These are phyloP conservation scores for Starmerella stellata DNA, from an alignment of 805 yeast species.

Conservation along the genomic window DNA sequence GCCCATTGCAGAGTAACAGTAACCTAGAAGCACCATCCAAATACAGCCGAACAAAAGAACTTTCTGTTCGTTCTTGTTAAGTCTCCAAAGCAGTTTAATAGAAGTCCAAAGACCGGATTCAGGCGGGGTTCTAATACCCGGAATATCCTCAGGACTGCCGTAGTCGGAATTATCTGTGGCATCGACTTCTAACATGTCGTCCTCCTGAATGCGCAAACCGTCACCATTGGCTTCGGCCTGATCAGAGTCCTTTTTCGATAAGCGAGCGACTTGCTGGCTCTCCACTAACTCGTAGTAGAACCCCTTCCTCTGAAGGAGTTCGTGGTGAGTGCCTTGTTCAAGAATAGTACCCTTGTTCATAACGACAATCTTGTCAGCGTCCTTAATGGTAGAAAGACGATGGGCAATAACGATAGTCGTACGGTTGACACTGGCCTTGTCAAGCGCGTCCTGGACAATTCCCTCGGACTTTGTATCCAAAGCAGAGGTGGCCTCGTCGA, in stretches of 20 bases:
- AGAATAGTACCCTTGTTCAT: constrained; percentile 34
- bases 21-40: constrained; percentile 22
- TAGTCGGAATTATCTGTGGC: neutral
- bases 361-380: constrained; percentile 39
- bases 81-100: constrained; percentile 14
- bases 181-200: constrained; percentile 7
- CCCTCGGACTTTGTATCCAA: constrained; percentile 33
- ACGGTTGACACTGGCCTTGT: constrained; percentile 22
- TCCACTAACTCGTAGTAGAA: constrained; percentile 23
- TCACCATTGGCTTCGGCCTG: constrained; percentile 5
- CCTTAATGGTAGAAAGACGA: constrained; percentile 37
- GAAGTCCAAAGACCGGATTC: constrained; percentile 4
- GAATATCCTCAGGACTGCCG: constrained; percentile 6
- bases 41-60: constrained; percentile 17
- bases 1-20: constrained; percentile 25
- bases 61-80: constrained; percentile 18
- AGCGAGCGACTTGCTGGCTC: constrained; percentile 21
- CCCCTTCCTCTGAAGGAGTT: constrained; percentile 21
- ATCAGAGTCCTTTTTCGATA: constrained; percentile 7
- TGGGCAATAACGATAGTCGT: constrained; percentile 45
- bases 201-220: constrained; percentile 14
- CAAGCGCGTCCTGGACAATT: constrained; percentile 27
- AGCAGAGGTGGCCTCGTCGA: constrained; percentile 53
- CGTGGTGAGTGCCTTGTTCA: constrained; percentile 29
- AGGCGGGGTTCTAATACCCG: constrained; percentile 13